A percentile compares a stretch with the other conserved stretches of the same genome.
Conservation (phyloP, 1,284 basidiomycete genomes). For the Marasmius oreades region DNA sequence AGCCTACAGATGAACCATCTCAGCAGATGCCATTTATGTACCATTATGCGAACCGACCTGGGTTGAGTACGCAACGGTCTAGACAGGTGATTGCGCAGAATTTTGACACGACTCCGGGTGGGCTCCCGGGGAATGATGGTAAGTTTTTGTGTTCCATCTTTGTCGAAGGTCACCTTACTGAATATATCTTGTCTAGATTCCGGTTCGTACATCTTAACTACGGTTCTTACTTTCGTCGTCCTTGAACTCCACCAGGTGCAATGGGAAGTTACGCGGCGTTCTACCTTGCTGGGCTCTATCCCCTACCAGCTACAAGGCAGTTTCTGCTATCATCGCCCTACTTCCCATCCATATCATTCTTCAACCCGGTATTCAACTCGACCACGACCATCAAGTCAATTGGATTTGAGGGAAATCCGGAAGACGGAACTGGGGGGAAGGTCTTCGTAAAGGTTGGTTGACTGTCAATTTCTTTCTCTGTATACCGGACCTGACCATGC, state of each 20-base stretch:
- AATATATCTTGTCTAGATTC: slow-evolving; percentile 27
- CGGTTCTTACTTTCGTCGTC: slow-evolving; percentile 52
- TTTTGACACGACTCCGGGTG: slow-evolving; percentile 11
- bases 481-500: too few species aligned
- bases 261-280: slow-evolving; percentile 69
- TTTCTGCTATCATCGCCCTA: slow-evolving; percentile 58
- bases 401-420: slow-evolving; percentile 38
- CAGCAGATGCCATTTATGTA: slow-evolving; percentile 65
- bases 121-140: slow-evolving; percentile 13
- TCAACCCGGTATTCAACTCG: slow-evolving; percentile 50
- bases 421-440: slow-evolving; percentile 26
- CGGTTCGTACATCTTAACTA: slow-evolving; percentile 50
- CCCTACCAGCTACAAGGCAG: slow-evolving; percentile 56
- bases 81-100: slow-evolving; percentile 1
- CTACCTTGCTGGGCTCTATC: slow-evolving; percentile 58
- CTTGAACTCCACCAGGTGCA: slow-evolving; percentile 55
- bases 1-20: slow-evolving; percentile 57
- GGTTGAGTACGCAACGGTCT: slow-evolving; percentile 28
- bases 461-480: too few species aligned
- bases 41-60: slow-evolving; percentile 57
- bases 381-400: slow-evolving; percentile 52
- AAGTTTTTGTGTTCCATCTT: not conserved
- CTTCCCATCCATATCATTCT: slow-evolving; percentile 57
- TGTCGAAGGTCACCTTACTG: slow-evolving; percentile 35
- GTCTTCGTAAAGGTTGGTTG: slow-evolving; percentile 48